Conservation (phyloP, 2,329 filamentous ascomycete genomes). For the Claviceps pusilla region DNA sequence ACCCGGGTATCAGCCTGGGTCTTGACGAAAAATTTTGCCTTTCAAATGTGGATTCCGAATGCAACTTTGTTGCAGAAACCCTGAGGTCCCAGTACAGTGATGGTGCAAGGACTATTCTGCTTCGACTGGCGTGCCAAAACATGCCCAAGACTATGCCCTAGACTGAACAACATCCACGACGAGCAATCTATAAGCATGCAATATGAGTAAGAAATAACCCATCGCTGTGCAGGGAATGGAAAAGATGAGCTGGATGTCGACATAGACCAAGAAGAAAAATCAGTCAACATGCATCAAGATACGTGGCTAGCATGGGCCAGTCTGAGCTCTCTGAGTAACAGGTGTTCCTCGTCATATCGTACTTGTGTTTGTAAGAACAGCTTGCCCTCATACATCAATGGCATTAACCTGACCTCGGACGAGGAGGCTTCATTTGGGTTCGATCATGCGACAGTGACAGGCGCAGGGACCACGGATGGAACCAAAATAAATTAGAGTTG, state of each 20-base stretch:
- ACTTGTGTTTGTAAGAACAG: not conserved
- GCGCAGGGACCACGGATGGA: not conserved
- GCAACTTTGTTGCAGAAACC: not conserved
- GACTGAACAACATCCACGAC: not conserved
- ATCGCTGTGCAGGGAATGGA: not conserved
- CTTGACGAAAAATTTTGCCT: not conserved
- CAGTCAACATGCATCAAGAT: not conserved
- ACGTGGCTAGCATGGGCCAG: not conserved
- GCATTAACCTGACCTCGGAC: not conserved
- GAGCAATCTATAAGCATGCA: not conserved
- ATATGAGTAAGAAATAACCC: not conserved
- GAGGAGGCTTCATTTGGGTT: not conserved
- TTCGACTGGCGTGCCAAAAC: not conserved
- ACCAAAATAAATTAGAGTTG: not conserved
- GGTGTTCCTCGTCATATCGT: not conserved
- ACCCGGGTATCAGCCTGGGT: not conserved
- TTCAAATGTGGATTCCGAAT: not conserved
- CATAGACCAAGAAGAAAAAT: not conserved
- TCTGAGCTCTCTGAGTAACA: not conserved
- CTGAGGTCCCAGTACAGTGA: not conserved
- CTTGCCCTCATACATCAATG: not conserved
- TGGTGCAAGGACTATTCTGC: not conserved
- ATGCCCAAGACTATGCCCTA: not conserved
- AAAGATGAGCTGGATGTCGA: not conserved
- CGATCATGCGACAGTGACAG: not conserved